phyloP scores from a whole-genome alignment of 495 filamentous ascomycete genomes.

The Aspergillus cristatus region DNA sequence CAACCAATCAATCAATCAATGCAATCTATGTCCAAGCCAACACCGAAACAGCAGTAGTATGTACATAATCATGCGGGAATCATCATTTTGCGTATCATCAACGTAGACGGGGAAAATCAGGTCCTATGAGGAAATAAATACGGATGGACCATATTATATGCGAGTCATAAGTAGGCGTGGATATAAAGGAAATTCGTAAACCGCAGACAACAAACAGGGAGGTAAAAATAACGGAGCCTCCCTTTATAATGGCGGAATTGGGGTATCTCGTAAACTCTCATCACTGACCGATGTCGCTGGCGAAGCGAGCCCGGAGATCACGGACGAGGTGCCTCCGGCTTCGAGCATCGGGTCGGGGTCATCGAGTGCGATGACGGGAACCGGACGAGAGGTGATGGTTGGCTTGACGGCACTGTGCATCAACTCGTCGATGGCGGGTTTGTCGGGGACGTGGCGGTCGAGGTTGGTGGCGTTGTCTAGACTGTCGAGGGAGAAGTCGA shows the following conservation, averaged over 20 bases:
- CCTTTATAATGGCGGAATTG: constrained; percentile 7
- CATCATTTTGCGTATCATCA: too few species aligned
- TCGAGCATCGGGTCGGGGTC: constrained; percentile 13
- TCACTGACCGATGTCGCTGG: constrained; percentile 24
- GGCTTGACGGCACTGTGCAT: constrained; percentile 32
- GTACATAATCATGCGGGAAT: too few species aligned
- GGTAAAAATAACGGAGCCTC: too few species aligned
- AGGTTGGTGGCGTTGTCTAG: constrained; percentile 38
- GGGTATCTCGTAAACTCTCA: constrained; percentile 11
- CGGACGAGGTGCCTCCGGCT: constrained; percentile 18
- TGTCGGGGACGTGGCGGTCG: constrained; percentile 38
- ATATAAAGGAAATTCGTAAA: too few species aligned
- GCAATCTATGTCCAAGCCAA: too few species aligned
- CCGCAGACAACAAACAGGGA: too few species aligned
- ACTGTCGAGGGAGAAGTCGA: constrained; percentile 40
- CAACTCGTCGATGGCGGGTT: constrained; percentile 41
- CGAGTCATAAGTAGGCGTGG: too few species aligned
- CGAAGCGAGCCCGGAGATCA: constrained; percentile 23
- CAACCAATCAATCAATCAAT: too few species aligned
- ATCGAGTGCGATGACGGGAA: constrained; percentile 6
- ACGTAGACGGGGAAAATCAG: too few species aligned
- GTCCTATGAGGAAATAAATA: too few species aligned
- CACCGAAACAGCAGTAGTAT: too few species aligned
- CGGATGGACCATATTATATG: too few species aligned
- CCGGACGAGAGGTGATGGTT: constrained; percentile 5